Evolutionary conservation across 805 yeast species (phyloP), one percentile per base, ranked within the genome.

Genomic region (Yarrowia osloensis): DNA sequence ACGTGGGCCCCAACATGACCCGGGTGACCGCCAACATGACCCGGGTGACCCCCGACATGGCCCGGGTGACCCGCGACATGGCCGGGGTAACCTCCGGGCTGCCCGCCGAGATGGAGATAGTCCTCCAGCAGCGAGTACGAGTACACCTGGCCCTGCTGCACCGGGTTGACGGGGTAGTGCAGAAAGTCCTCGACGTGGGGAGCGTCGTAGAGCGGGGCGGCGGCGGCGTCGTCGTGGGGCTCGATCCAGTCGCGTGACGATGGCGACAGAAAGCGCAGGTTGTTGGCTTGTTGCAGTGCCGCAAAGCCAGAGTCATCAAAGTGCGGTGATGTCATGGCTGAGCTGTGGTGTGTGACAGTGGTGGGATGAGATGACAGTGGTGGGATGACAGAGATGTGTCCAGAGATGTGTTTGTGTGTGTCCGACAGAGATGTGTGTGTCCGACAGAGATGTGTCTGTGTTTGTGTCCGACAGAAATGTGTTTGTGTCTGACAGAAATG

Each of bases 211-310:
- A 54, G 24, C 2, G 61, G 61, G 7, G 42, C 44, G 15, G 42
- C 7, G 4, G 39, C 21, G 22, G 24, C 15, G 15, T 54, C 44
- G 26, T 54, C 61, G 11, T 54, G 61, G 61, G 61, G 61, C 33
- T 54, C 61, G 61, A 54, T 54, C 61, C 61, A 54, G 61, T 54
- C 61, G 61, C 61, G 61, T 37, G 61, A 54, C 19, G 44, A 35
- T 19, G 61, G 61, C 44, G 61, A 54, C 31, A 54, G 44, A 17
- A 54, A 54, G 17, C 61, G 61, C 61, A 54, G 44, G 31, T 54
- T 54, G 61, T 54, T 35, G 61, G 61, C 61, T 19, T 54, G 61
- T 37, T 54, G 61, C 17, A 54, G 61, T 4, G 61, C 61, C 1
- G 61, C 61, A n/a, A 54, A 54, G 29, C 61, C 61, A 1, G 44